Percentiles rank a stretch among this genome's conserved stretches.
Evolutionary conservation across 2,329 filamentous ascomycete species (phyloP).

Genomic region (Raffaelea arxii): DNA sequence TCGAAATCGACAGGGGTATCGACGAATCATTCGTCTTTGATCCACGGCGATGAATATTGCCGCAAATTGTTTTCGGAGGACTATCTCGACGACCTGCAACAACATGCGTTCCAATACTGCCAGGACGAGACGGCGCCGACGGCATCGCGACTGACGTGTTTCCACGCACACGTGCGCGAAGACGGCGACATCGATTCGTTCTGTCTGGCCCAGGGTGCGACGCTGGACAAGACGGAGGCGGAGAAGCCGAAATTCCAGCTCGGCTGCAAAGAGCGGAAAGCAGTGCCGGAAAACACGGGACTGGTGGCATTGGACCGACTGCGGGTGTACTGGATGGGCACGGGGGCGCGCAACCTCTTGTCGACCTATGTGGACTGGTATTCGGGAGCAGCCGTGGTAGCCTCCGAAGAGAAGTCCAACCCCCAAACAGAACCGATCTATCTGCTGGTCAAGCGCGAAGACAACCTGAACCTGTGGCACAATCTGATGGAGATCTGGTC

Average conservation of each 20-base stretch:
- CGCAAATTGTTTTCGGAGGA: constrained; percentile 1
- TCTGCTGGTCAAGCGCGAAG: constrained; percentile 13
- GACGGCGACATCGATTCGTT: constrained; percentile 10
- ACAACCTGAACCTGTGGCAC: constrained; percentile 12
- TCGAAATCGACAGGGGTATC: too few species aligned
- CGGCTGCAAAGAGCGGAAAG: not conserved
- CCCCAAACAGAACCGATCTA: not conserved
- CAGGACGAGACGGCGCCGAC: not conserved
- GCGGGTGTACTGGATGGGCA: too few species aligned
- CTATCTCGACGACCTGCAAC: constrained; percentile 10
- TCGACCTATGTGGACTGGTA: too few species aligned
- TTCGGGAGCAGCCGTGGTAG: not conserved
- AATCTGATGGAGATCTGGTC: constrained; percentile 14
- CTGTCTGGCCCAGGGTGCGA: constrained; percentile 6
- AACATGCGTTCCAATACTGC: constrained; percentile 12
- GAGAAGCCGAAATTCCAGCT: too few species aligned
- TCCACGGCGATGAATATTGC: constrained; percentile 7
- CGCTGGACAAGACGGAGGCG: not conserved
- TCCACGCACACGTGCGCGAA: constrained; percentile 10
- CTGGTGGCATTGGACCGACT: too few species aligned
- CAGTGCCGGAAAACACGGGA: too few species aligned
- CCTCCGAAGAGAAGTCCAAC: not conserved
- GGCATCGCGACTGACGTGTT: constrained; percentile 10
- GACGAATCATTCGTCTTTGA: too few species aligned
- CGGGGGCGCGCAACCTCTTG: too few species aligned